phyloP scores from a whole-genome alignment of 352 stramenopile genomes.

The Phytophthora palmivora region DNA sequence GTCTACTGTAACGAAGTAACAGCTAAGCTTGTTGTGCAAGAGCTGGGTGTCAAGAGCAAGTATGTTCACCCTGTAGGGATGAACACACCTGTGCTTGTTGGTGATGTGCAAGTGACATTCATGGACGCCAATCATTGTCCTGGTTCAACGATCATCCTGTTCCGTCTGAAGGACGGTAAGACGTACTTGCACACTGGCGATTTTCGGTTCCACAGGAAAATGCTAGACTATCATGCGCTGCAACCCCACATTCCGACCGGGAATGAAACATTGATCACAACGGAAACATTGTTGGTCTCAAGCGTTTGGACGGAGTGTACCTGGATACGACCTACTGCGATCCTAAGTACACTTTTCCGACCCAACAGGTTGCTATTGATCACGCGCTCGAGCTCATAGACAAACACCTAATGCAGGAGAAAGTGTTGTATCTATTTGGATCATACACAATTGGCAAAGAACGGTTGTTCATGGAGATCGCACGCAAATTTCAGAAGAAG shows the following conservation, averaged over 20 bases:
- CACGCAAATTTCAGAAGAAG: conserved; percentile 73
- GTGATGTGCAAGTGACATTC: conserved; percentile 93
- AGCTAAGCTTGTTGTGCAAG: conserved; percentile 90
- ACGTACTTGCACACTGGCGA: conserved; percentile 93
- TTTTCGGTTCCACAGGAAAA: conserved; percentile 81
- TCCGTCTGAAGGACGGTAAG: conserved; percentile 84
- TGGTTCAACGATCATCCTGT: conserved; percentile 95
- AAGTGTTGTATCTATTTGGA: conserved; percentile 94
- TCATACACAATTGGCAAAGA: conserved; percentile 98
- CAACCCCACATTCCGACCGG: conserved; percentile 48
- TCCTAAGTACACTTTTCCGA: conserved; percentile 94
- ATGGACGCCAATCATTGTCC: conserved; percentile 98
- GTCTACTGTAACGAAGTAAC: conserved; percentile 97
- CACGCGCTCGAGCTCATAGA: conserved; percentile 71
- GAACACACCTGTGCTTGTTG: conserved; percentile 85
- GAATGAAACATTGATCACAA: conserved; percentile 33
- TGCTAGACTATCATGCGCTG: conserved; percentile 70
- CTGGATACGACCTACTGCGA: conserved; percentile 98
- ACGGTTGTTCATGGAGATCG: conserved; percentile 95
- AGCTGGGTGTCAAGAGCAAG: conserved; percentile 92
- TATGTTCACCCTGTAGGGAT: conserved; percentile 93
- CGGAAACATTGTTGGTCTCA: conserved; percentile 34
- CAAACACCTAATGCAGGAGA: conserved; percentile 57
- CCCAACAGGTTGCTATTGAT: conserved; percentile 78
- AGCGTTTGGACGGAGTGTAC: conserved; percentile 88